These are phyloP conservation scores for Fusarium incarnatum DNA, from an alignment of 2,329 filamentous ascomycete genomes.

Conservation along the genomic window DNA sequence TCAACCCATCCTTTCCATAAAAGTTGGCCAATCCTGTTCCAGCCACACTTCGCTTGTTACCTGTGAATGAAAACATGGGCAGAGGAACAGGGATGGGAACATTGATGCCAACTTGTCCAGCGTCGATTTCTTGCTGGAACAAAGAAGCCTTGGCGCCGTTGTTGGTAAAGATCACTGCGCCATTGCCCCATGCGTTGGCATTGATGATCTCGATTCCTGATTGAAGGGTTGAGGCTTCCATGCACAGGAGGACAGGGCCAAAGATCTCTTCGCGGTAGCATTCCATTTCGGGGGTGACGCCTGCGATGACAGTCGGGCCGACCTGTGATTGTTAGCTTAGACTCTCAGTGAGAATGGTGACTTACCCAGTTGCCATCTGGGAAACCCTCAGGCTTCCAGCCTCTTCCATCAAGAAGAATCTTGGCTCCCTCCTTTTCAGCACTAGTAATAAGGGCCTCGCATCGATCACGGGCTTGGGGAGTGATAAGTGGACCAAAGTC, in stretches of 20 bases:
- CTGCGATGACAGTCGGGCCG: conserved; percentile 80
- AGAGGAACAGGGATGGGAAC: conserved; percentile 76
- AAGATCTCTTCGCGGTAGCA: conserved; percentile 87
- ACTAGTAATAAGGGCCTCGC: conserved; percentile 76
- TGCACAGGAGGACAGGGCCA: conserved; percentile 80
- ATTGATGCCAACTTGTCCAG: conserved; percentile 83
- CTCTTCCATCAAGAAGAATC: conserved; percentile 80
- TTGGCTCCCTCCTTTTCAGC: conserved; percentile 81
- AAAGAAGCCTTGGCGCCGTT: conserved; percentile 76
- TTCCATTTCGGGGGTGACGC: conserved; percentile 79
- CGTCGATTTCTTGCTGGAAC: conserved; percentile 82
- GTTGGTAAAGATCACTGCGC: conserved; percentile 80
- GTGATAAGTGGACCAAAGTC: conserved; percentile 83
- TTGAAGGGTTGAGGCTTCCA: conserved; percentile 78
- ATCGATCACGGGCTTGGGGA: conserved; percentile 77
- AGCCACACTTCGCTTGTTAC: conserved; percentile 85
- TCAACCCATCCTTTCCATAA: conserved; percentile 87
- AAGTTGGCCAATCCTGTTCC: conserved; percentile 90
- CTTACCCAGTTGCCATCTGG: conserved; percentile 72
- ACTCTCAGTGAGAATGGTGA: fast-evolving
- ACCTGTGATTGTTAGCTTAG: conserved; percentile 51
- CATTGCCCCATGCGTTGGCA: conserved; percentile 83
- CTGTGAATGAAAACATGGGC: conserved; percentile 75
- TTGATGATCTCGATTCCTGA: conserved; percentile 84
- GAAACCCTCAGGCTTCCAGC: conserved; percentile 75